Evolutionary conservation across 2,329 filamentous ascomycete species (phyloP).

Genomic region (Verruconis gallopava): DNA sequence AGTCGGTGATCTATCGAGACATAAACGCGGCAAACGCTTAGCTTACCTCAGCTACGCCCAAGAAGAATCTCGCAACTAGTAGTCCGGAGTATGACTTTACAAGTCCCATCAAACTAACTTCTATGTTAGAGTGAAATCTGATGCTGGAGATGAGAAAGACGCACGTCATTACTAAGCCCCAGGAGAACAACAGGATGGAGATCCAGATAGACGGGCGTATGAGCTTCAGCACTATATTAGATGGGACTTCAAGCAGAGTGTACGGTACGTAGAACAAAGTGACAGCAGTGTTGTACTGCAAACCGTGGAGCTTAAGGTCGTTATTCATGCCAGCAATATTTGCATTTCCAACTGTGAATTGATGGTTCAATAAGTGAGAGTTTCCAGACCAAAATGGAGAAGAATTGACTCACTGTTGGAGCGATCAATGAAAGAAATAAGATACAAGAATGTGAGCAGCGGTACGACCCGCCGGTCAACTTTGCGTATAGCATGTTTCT

Average conservation of each 20-base stretch:
- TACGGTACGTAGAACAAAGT: conserved; percentile 5
- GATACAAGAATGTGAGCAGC: conserved; percentile 37
- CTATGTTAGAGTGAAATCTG: conserved; percentile 22
- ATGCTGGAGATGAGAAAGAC: conserved; percentile 36
- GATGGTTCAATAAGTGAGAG: background rate
- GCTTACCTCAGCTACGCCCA: conserved; percentile 12
- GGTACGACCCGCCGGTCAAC: conserved; percentile 33
- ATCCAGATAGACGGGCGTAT: conserved; percentile 9
- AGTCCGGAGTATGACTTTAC: conserved; percentile 6
- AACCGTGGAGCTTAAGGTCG: conserved; percentile 6
- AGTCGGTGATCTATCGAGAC: no score
- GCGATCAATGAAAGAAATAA: conserved; percentile 35
- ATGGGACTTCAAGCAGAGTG: conserved; percentile 13
- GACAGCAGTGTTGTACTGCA: conserved; percentile 7
- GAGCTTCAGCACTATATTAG: conserved; percentile 7
- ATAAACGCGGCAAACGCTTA: no score
- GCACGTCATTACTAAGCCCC: background rate
- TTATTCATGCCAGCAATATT: conserved; percentile 6
- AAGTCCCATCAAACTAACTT: conserved; percentile 4
- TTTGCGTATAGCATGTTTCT: conserved; percentile 31
- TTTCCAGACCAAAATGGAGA: background rate
- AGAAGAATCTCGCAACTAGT: conserved; percentile 3
- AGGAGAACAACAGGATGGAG: conserved; percentile 4
- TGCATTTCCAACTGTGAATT: conserved; percentile 9
- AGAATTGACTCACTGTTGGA: background rate